Conservation (phyloP, 257 asterid genomes). For the Prunella vulgaris region DNA sequence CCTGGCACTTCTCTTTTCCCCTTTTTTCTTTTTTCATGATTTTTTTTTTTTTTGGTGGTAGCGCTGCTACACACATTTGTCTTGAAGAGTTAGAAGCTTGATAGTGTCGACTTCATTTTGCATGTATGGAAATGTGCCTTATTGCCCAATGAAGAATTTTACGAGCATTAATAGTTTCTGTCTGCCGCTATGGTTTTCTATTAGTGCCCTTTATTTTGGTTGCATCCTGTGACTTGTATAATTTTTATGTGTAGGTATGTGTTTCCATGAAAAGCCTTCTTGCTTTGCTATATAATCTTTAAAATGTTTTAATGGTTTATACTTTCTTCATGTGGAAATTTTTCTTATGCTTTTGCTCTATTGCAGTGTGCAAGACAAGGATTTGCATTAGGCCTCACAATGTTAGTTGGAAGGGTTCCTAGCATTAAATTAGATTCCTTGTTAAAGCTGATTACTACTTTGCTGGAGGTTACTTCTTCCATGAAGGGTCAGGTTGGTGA, state of each 20-base stretch:
- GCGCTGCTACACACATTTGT: background rate
- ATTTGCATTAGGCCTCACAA: conserved; percentile 80
- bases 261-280: background rate
- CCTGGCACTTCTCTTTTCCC: background rate
- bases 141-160: background rate
- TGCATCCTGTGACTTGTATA: background rate
- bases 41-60: background rate
- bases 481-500: conserved; percentile 96
- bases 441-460: conserved; percentile 64
- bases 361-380: conserved; percentile 98
- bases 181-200: background rate
- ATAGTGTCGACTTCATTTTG: background rate
- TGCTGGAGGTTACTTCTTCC: conserved; percentile 84
- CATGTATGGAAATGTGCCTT: background rate
- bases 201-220: background rate
- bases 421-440: conserved; percentile 68
- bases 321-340: background rate
- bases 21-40: background rate
- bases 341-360: background rate
- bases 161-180: conserved; percentile 8
- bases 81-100: background rate
- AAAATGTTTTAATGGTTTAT: background rate
- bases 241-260: background rate
- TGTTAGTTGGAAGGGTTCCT: conserved; percentile 61
- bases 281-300: background rate